phyloP scores from a whole-genome alignment of 225 moss, liverwort and hornwort species.

The Pseudisothecium myosuroides region DNA sequence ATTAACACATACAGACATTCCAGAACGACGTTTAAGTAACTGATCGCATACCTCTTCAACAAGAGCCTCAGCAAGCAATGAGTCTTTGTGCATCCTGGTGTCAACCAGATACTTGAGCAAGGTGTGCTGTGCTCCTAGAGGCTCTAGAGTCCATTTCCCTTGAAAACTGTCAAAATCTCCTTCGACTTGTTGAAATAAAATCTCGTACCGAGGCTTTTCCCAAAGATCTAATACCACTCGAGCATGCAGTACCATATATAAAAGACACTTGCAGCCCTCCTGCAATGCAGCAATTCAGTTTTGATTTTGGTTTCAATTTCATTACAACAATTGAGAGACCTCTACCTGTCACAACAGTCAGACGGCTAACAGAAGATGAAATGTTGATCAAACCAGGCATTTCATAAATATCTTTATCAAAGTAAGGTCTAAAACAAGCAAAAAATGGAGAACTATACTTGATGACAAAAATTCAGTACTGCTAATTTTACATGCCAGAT shows the following conservation, averaged over 20 bases:
- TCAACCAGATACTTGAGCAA: conserved; percentile 84
- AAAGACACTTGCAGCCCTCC: conserved; percentile 96
- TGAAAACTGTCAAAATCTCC: conserved; percentile 88
- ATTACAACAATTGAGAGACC: neutral
- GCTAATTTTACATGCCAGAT: neutral
- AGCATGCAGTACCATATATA: conserved; percentile 92
- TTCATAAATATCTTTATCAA: neutral
- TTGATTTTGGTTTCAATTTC: neutral
- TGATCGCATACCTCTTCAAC: conserved; percentile 68
- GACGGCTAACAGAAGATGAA: neutral
- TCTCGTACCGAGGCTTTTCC: conserved; percentile 78
- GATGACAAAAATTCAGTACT: neutral
- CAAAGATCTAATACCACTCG: conserved; percentile 82
- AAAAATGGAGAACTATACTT: neutral
- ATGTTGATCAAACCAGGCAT: neutral
- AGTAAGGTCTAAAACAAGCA: neutral
- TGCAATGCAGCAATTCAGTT: conserved; percentile 6
- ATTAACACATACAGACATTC: neutral
- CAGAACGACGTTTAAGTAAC: neutral
- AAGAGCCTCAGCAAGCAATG: conserved; percentile 83
- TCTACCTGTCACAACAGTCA: neutral
- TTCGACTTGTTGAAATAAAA: conserved; percentile 92
- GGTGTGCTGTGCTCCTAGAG: conserved; percentile 85
- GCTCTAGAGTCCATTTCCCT: conserved; percentile 94
- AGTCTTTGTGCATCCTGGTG: conserved; percentile 85